These are phyloP conservation scores for Cryomyces minteri DNA, from an alignment of 495 filamentous ascomycete species.

Conservation along the genomic window DNA sequence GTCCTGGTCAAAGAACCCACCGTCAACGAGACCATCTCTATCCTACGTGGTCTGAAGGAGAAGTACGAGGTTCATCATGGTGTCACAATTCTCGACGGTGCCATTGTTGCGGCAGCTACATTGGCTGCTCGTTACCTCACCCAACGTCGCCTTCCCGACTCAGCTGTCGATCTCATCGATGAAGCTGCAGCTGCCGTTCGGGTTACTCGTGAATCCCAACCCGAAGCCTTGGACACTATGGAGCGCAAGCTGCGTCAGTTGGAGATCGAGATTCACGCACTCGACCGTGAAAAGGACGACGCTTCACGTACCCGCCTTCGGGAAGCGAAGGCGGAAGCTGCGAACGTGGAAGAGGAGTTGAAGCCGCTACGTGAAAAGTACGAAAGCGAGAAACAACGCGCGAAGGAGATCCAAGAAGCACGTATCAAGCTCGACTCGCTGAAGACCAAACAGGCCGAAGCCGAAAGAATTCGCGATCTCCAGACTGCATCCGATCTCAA, in stretches of 20 bases:
- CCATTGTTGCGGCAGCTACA: conserved; percentile 77
- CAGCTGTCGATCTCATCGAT: conserved; percentile 89
- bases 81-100: conserved; percentile 85
- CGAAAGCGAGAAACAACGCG: conserved; percentile 72
- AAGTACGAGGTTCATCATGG: conserved; percentile 96
- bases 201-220: conserved; percentile 87
- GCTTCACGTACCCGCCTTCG: conserved; percentile 66
- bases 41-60: conserved; percentile 90
- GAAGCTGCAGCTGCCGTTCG: conserved; percentile 90
- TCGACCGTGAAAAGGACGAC: conserved; percentile 86
- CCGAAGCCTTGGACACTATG: conserved; percentile 79
- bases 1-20: conserved; percentile 87
- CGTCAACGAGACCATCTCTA: conserved; percentile 82
- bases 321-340: conserved; percentile 70
- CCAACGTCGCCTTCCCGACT: conserved; percentile 76
- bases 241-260: conserved; percentile 78
- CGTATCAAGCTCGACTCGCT: conserved; percentile 84
- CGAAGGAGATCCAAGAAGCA: conserved; percentile 83
- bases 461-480: conserved; percentile 67
- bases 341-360: conserved; percentile 82
- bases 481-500: conserved; percentile 74
- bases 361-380: conserved; percentile 88
- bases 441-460: conserved; percentile 80
- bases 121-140: conserved; percentile 87
- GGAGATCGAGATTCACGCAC: conserved; percentile 88